Conservation (phyloP, 2,329 filamentous ascomycete genomes). For the Keithomyces neogunnii region DNA sequence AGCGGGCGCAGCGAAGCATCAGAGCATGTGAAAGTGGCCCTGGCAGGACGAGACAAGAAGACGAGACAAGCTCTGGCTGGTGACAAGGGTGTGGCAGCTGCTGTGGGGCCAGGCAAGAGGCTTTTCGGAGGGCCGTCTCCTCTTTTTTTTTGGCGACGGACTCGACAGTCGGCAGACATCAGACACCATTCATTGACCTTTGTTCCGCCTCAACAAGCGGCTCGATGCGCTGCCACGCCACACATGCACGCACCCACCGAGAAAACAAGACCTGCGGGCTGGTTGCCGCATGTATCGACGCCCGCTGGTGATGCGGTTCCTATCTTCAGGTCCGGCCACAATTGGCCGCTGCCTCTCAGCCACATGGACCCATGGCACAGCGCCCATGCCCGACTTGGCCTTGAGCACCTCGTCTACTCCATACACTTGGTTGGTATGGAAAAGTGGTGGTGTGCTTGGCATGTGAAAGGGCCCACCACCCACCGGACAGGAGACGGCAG, state of each 20-base stretch:
- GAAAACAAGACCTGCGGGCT: neutral
- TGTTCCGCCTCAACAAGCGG: neutral
- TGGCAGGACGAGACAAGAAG: neutral
- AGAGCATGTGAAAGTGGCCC: slow-evolving; percentile 7
- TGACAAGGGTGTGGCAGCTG: slow-evolving; percentile 2
- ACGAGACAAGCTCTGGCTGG: neutral
- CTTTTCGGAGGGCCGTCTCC: neutral
- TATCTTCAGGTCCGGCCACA: neutral
- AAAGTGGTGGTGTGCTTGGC: neutral
- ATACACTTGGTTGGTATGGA: neutral
- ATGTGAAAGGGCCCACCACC: neutral
- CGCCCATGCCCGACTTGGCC: neutral
- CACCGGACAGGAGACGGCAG: too few relatives aligned
- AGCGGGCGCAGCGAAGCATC: neutral
- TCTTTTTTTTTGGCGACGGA: neutral
- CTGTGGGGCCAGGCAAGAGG: neutral
- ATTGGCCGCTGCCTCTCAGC: neutral
- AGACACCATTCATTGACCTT: too few relatives aligned
- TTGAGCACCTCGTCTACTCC: neutral
- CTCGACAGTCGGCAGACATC: too few relatives aligned
- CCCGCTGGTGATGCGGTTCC: neutral
- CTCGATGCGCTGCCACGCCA: neutral
- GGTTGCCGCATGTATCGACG: neutral
- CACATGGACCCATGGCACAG: neutral
- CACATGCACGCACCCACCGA: neutral